phyloP scores from a whole-genome alignment of 2,329 filamentous ascomycete species.

The Trichoderma endophyticum region DNA sequence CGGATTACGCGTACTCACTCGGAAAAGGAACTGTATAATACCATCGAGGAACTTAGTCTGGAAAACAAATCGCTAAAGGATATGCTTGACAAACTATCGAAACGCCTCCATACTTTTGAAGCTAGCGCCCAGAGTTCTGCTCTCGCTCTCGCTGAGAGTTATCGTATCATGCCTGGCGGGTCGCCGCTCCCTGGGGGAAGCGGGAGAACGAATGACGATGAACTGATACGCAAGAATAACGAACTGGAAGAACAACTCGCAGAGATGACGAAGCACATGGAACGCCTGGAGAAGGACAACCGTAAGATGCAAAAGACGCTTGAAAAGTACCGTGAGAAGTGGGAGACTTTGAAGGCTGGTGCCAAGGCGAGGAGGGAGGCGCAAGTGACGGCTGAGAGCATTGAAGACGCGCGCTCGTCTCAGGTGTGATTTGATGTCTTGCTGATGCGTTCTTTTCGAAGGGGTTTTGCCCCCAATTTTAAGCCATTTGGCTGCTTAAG shows the following conservation, averaged over 20 bases:
- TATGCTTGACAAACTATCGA: constrained; percentile 80
- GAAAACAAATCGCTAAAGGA: constrained; percentile 86
- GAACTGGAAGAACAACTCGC: constrained; percentile 68
- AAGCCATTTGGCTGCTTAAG: background rate
- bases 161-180: constrained; percentile 57
- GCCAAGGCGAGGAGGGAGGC: constrained; percentile 54
- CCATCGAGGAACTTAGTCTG: constrained; percentile 80
- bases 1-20: constrained; percentile 40
- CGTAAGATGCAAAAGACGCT: constrained; percentile 54
- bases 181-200: constrained; percentile 43
- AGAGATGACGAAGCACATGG: constrained; percentile 56
- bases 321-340: constrained; percentile 57
- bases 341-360: constrained; percentile 59
- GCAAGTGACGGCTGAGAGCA: constrained; percentile 35
- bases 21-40: constrained; percentile 56
- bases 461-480: background rate
- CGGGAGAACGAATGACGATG: constrained; percentile 30
- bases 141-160: constrained; percentile 81
- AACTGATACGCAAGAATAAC: constrained; percentile 47
- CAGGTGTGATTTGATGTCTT: background rate
- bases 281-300: constrained; percentile 62
- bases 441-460: background rate
- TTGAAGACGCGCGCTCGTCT: constrained; percentile 32
- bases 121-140: constrained; percentile 85
- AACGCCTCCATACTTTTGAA: constrained; percentile 89